phyloP scores from a whole-genome alignment of 345 rosid genomes.

The Combretum micranthum region DNA sequence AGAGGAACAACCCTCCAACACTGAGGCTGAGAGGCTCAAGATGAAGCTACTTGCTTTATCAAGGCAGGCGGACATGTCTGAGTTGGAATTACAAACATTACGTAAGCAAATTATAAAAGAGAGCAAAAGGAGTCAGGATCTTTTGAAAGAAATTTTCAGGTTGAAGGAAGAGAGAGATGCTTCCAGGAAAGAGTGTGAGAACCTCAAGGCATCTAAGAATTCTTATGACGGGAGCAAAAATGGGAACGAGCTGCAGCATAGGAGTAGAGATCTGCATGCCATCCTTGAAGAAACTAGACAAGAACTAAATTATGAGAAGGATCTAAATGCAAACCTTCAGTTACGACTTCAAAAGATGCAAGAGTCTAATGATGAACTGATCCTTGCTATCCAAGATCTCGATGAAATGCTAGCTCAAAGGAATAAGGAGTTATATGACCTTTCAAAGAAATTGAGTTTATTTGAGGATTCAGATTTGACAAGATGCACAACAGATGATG shows the following conservation, averaged over 20 bases:
- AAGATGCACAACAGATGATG: slow-evolving; percentile 18
- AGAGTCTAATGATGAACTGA: slow-evolving; percentile 39
- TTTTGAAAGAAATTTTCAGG: slow-evolving; percentile 19
- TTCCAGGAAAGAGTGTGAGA: slow-evolving; percentile 5
- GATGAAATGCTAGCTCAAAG: slow-evolving; percentile 33
- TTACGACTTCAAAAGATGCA: slow-evolving; percentile 37
- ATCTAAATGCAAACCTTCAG: slow-evolving; percentile 23
- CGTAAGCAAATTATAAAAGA: slow-evolving; percentile 37
- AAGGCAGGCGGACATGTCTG: slow-evolving; percentile 33
- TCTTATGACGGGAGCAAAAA: slow-evolving; percentile 8
- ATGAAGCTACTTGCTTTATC: slow-evolving; percentile 23
- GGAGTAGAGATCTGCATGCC: slow-evolving; percentile 21
- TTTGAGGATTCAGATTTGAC: not conserved
- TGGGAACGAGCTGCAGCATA: slow-evolving; percentile 10
- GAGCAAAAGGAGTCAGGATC: slow-evolving; percentile 33
- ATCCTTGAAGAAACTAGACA: slow-evolving; percentile 25
- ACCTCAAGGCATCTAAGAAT: slow-evolving; percentile 7
- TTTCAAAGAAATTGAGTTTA: not conserved
- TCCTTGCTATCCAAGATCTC: slow-evolving; percentile 34
- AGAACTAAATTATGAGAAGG: slow-evolving; percentile 34
- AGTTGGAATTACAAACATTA: slow-evolving; percentile 37
- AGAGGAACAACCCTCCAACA: slow-evolving; percentile 10
- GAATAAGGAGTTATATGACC: slow-evolving; percentile 13
- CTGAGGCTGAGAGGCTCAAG: slow-evolving; percentile 31
- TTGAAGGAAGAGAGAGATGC: slow-evolving; percentile 29